These are phyloP conservation scores for Trametes sanguinea DNA, from an alignment of 768 basidiomycete genomes.

Conservation along the genomic window DNA sequence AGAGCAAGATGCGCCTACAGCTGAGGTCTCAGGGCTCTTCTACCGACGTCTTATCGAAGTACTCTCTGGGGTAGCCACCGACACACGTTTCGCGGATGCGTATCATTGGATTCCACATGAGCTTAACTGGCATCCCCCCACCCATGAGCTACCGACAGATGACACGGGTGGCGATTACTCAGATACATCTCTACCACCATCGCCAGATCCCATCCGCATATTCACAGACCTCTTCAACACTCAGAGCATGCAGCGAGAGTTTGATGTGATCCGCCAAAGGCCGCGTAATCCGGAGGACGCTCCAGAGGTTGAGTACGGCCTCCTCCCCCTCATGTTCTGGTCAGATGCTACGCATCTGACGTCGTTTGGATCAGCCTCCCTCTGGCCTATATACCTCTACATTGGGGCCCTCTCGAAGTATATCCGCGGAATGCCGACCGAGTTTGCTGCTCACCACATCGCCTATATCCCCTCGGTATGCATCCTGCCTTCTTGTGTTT, in stretches of 20 bases:
- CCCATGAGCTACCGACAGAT: too few relatives aligned
- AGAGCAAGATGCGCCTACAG: too few relatives aligned
- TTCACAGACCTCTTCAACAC: conserved; percentile 24
- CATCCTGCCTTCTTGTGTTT: neutral
- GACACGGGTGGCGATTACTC: too few relatives aligned
- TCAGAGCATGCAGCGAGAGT: conserved; percentile 17
- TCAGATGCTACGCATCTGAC: conserved; percentile 34
- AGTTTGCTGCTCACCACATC: conserved; percentile 40
- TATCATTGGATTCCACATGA: too few relatives aligned
- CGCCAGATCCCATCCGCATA: neutral
- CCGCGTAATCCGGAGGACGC: conserved; percentile 10
- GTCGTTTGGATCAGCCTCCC: conserved; percentile 27
- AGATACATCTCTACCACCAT: too few relatives aligned
- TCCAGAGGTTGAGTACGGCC: neutral
- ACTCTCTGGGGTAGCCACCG: too few relatives aligned
- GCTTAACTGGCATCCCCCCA: too few relatives aligned
- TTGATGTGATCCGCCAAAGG: conserved; percentile 8
- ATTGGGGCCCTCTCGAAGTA: conserved; percentile 48
- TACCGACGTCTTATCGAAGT: too few relatives aligned
- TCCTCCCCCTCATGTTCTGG: conserved; percentile 26
- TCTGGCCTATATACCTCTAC: conserved; percentile 45
- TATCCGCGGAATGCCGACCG: conserved; percentile 31
- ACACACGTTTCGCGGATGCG: too few relatives aligned
- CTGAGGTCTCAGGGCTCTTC: too few relatives aligned
- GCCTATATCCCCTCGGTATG: conserved; percentile 48